phyloP scores from a whole-genome alignment of 106 monocot species.

The Acorus calamus region DNA sequence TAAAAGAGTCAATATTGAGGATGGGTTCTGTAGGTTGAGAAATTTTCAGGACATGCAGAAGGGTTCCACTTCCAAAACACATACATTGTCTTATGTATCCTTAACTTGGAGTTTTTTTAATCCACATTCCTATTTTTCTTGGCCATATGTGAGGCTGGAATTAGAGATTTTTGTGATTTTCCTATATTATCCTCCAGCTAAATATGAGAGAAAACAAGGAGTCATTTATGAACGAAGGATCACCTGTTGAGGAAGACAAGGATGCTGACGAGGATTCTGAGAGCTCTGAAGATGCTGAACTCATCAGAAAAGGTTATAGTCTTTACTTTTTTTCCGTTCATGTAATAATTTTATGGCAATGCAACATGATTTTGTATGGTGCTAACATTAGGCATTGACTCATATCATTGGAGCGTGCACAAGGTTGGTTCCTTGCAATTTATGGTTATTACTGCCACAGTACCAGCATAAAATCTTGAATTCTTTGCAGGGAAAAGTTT shows the following conservation, averaged over 20 bases:
- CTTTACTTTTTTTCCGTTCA: too few relatives aligned
- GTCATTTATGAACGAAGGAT: slow-evolving; percentile 7
- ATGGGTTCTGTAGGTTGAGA: slow-evolving; percentile 4
- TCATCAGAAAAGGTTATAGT: slow-evolving; percentile 20
- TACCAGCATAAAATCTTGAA: neutral
- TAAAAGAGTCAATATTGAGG: neutral
- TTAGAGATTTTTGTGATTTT: neutral
- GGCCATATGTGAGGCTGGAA: slow-evolving; percentile 40
- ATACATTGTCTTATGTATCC: slow-evolving; percentile 54
- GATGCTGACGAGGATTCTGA: slow-evolving; percentile 12
- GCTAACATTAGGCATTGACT: too few relatives aligned
- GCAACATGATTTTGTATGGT: too few relatives aligned
- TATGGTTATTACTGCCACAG: neutral
- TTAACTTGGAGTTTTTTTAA: slow-evolving; percentile 11
- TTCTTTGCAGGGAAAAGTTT: too few relatives aligned
- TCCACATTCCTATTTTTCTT: slow-evolving; percentile 3
- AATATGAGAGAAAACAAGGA: neutral
- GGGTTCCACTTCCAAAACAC: slow-evolving; percentile 21
- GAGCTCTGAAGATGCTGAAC: slow-evolving; percentile 13
- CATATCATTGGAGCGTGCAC: too few relatives aligned
- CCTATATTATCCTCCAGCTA: too few relatives aligned
- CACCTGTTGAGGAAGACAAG: slow-evolving; percentile 7
- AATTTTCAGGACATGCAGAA: slow-evolving; percentile 16
- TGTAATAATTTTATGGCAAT: too few relatives aligned
- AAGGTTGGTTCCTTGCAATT: neutral